Conservation (phyloP, 495 filamentous ascomycete genomes). For the Penicillium paradoxum region DNA sequence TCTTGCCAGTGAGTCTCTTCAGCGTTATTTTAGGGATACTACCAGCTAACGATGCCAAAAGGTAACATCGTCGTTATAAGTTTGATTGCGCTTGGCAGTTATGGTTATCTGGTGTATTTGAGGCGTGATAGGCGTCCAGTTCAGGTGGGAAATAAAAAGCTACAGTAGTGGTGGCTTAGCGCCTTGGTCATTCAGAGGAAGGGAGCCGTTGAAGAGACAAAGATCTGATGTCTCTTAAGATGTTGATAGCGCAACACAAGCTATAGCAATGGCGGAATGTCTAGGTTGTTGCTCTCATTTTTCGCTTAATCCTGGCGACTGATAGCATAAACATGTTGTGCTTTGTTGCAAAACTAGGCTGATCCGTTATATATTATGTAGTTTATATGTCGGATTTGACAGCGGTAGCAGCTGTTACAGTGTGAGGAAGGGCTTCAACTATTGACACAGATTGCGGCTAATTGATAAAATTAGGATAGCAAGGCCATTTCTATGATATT, state of each 20-base stretch:
- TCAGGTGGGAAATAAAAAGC: conserved; percentile 10
- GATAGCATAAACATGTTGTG: too few species aligned
- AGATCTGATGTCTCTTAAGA: too few species aligned
- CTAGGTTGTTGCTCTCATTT: too few species aligned
- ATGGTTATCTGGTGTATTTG: conserved; percentile 13
- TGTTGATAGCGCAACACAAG: too few species aligned
- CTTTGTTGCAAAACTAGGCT: too few species aligned
- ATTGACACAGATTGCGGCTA: neutral
- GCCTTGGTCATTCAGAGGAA: neutral
- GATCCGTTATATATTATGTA: too few species aligned
- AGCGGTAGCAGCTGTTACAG: too few species aligned
- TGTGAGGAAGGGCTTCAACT: too few species aligned
- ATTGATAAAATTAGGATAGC: neutral
- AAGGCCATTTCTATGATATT: neutral
- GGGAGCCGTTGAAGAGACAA: neutral
- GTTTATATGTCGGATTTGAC: too few species aligned
- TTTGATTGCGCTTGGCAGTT: conserved; percentile 8
- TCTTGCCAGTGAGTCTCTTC: conserved; percentile 9
- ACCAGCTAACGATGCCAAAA: neutral
- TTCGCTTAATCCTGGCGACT: too few species aligned
- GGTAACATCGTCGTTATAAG: conserved; percentile 17
- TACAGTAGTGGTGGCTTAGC: conserved; percentile 3
- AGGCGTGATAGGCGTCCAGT: conserved; percentile 9
- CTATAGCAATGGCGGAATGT: too few species aligned
- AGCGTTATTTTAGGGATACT: neutral